Evolutionary conservation across 768 basidiomycete species (phyloP).

Genomic region (Hydnomerulius pinastri): DNA sequence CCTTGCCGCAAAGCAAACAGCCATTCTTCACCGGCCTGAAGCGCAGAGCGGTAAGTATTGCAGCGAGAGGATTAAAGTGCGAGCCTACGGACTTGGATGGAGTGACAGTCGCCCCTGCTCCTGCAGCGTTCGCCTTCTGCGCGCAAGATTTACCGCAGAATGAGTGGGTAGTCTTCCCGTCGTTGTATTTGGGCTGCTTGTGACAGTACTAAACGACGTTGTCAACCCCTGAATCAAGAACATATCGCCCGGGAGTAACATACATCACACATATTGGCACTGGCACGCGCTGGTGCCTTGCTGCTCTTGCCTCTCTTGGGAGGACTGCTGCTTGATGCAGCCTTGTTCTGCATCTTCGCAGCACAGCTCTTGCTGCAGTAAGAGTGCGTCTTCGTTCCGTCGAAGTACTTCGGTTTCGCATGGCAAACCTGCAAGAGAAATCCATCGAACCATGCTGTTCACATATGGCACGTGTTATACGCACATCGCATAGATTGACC

Average conservation of each 20-base stretch:
- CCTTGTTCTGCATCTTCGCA: slow-evolving; percentile 44
- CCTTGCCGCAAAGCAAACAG: slow-evolving; percentile 64
- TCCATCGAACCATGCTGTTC: slow-evolving; percentile 1
- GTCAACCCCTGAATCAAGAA: background rate
- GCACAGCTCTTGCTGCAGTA: slow-evolving; percentile 62
- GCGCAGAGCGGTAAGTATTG: slow-evolving; percentile 34
- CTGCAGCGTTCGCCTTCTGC: slow-evolving; percentile 38
- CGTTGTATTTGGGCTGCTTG: slow-evolving; percentile 58
- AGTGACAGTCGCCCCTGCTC: slow-evolving; percentile 19
- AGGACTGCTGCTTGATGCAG: slow-evolving; percentile 24
- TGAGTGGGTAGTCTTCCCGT: slow-evolving; percentile 58
- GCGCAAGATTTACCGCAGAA: slow-evolving; percentile 69
- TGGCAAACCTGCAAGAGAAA: slow-evolving; percentile 49
- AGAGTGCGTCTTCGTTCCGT: slow-evolving; percentile 55
- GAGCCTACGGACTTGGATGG: slow-evolving; percentile 34
- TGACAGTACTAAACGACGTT: slow-evolving; percentile 50
- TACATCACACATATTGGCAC: slow-evolving; percentile 52
- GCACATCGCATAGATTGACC: slow-evolving; percentile 53
- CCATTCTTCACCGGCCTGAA: slow-evolving; percentile 39
- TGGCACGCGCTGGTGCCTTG: slow-evolving; percentile 26
- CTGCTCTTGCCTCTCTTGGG: slow-evolving; percentile 27
- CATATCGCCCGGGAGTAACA: slow-evolving; percentile 19
- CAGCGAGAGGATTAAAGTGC: slow-evolving; percentile 21
- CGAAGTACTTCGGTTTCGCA: slow-evolving; percentile 54
- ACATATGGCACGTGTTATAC: slow-evolving; percentile 17